A percentile compares a stretch with the other conserved stretches of the same genome.
Evolutionary conservation across 805 yeast genomes (phyloP).

Genomic region (Monosporozyma aerobia): DNA sequence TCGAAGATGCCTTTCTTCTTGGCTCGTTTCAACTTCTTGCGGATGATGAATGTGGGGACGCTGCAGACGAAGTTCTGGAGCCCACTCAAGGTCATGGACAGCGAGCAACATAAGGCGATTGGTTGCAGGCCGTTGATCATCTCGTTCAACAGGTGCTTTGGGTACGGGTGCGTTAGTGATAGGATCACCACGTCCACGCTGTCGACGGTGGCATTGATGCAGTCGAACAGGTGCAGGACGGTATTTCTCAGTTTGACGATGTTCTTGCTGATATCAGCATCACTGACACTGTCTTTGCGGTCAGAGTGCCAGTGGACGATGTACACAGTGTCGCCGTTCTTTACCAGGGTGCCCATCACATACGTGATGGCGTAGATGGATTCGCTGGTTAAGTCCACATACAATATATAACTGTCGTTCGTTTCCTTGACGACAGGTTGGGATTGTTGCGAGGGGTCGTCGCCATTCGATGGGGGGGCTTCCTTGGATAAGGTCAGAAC

Average conservation of each 20-base stretch:
- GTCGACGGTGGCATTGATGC: constrained; percentile 20
- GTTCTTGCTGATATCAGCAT: constrained; percentile 9
- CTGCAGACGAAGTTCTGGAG: constrained; percentile 28
- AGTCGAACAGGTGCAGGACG: constrained; percentile 23
- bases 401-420: constrained; percentile 43
- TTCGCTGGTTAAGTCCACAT: constrained; percentile 77
- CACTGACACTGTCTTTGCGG: constrained; percentile 2
- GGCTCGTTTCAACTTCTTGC: constrained; percentile 26
- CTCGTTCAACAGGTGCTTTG: constrained; percentile 32
- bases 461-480: neutral
- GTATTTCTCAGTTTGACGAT: constrained; percentile 12
- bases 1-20: constrained; percentile 23
- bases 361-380: constrained; percentile 79
- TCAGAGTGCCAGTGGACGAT: constrained; percentile 37
- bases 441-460: neutral
- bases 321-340: constrained; percentile 74
- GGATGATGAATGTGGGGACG: constrained; percentile 27
- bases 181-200: constrained; percentile 26
- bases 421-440: constrained; percentile 5
- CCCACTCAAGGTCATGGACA: constrained; percentile 18
- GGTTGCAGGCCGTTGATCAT: constrained; percentile 31
- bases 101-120: constrained; percentile 21
- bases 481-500: constrained; percentile 14
- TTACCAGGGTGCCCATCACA: constrained; percentile 76
- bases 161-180: constrained; percentile 32